These are phyloP conservation scores for Daldinia caldariorum DNA, from an alignment of 495 filamentous ascomycete genomes.

Conservation along the genomic window DNA sequence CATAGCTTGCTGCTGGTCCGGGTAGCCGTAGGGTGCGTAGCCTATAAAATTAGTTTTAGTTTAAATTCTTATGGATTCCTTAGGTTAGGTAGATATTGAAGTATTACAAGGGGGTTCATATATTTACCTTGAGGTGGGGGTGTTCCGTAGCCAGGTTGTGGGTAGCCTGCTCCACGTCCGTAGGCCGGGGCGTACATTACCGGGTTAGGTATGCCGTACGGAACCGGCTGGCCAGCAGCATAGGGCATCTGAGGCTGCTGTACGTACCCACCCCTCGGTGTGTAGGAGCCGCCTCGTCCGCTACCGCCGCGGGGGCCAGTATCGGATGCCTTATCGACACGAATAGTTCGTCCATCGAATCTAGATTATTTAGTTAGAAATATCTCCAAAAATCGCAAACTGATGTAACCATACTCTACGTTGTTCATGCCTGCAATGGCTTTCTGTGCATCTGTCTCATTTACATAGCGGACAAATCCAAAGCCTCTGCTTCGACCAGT, in stretches of 20 bases:
- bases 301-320: constrained; percentile 68
- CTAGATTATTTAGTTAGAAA: constrained; percentile 56
- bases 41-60: constrained; percentile 30
- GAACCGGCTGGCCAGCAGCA: constrained; percentile 37
- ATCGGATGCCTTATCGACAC: constrained; percentile 95
- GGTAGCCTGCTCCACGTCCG: constrained; percentile 48
- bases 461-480: constrained; percentile 90
- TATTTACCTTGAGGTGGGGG: constrained; percentile 56
- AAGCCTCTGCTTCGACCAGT: constrained; percentile 96
- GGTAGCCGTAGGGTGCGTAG: constrained; percentile 52
- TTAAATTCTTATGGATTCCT: neutral
- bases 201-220: constrained; percentile 44
- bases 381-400: neutral
- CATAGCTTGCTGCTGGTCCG: constrained; percentile 48
- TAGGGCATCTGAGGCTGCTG: constrained; percentile 47
- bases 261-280: constrained; percentile 55
- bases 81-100: too few relatives aligned
- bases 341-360: constrained; percentile 95
- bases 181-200: constrained; percentile 44
- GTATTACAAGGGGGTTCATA: neutral
- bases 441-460: constrained; percentile 81
- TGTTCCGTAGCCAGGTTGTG: constrained; percentile 50
- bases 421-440: constrained; percentile 92
- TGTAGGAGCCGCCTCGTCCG: constrained; percentile 45
- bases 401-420: constrained; percentile 74